phyloP scores from a whole-genome alignment of 306 rosid species.

The Rosa chinensis region DNA sequence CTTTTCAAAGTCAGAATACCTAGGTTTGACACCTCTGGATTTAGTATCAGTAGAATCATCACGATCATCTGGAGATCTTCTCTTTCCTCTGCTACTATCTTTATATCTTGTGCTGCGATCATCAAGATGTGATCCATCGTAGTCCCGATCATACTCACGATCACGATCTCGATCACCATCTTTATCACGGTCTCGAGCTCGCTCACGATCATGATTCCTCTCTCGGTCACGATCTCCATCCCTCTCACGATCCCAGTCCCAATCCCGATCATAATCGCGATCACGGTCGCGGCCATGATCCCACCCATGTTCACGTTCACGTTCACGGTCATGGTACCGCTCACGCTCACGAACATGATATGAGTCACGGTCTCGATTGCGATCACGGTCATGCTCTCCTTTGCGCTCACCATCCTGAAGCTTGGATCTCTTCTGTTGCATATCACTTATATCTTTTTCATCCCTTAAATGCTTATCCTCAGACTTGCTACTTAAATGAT shows the following conservation, averaged over 20 bases:
- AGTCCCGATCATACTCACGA: conserved; percentile 39
- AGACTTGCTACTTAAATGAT: conserved; percentile 55
- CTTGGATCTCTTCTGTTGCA: conserved; percentile 72
- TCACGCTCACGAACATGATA: conserved; percentile 41
- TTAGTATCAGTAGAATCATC: conserved; percentile 69
- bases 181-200: conserved; percentile 50
- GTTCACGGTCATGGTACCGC: conserved; percentile 37
- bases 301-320: conserved; percentile 38
- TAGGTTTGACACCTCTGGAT: conserved; percentile 60
- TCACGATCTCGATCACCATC: conserved; percentile 49
- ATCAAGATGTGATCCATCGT: conserved; percentile 68
- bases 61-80: conserved; percentile 73
- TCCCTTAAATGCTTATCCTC: conserved; percentile 77
- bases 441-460: conserved; percentile 63
- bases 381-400: conserved; percentile 41
- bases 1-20: conserved; percentile 69
- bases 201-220: conserved; percentile 54
- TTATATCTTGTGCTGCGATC: conserved; percentile 59
- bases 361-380: conserved; percentile 39
- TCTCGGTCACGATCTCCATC: conserved; percentile 60
- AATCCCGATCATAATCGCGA: conserved; percentile 32
- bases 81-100: conserved; percentile 77
- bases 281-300: conserved; percentile 40
- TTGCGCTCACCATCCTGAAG: conserved; percentile 57
- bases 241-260: conserved; percentile 39